These are phyloP conservation scores for Patellifolia procumbens DNA, from an alignment of 179 eudicot species.

Conservation along the genomic window DNA sequence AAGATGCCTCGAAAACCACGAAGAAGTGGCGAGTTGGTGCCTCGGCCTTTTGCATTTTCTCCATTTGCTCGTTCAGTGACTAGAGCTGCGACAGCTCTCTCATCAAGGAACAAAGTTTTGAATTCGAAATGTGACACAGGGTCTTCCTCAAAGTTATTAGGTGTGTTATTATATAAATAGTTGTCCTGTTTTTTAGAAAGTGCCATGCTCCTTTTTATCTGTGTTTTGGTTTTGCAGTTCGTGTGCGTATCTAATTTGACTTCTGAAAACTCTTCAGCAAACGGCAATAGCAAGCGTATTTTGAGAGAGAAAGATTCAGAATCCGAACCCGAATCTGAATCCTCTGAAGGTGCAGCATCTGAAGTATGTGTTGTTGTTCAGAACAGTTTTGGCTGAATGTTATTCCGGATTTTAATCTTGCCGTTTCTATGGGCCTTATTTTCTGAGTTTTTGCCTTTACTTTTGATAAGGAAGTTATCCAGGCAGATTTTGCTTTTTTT, in stretches of 20 bases:
- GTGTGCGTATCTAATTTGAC: neutral
- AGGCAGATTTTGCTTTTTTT: constrained; percentile 72
- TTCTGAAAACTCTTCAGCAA: constrained; percentile 17
- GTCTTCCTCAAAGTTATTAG: constrained; percentile 26
- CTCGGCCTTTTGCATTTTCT: constrained; percentile 35
- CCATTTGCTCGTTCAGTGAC: constrained; percentile 39
- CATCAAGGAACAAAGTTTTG: constrained; percentile 17
- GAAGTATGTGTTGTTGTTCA: constrained; percentile 30
- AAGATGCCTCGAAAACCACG: constrained; percentile 47
- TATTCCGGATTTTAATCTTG: no score
- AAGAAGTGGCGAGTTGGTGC: constrained; percentile 22
- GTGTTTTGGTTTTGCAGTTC: neutral
- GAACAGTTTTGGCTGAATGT: neutral
- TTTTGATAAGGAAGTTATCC: constrained; percentile 37
- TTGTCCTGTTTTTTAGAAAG: neutral
- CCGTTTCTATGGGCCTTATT: neutral
- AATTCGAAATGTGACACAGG: constrained; percentile 8
- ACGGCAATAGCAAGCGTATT: constrained; percentile 13
- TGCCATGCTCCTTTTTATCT: neutral
- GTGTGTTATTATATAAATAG: constrained; percentile 12
- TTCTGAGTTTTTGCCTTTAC: neutral
- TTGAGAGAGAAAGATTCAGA: constrained; percentile 21
- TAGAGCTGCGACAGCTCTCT: constrained; percentile 18
- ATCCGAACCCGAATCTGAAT: no score
- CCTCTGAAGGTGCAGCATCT: constrained; percentile 34